Conservation (phyloP, 2,329 filamentous ascomycete species). For the Didymella pinodella region DNA sequence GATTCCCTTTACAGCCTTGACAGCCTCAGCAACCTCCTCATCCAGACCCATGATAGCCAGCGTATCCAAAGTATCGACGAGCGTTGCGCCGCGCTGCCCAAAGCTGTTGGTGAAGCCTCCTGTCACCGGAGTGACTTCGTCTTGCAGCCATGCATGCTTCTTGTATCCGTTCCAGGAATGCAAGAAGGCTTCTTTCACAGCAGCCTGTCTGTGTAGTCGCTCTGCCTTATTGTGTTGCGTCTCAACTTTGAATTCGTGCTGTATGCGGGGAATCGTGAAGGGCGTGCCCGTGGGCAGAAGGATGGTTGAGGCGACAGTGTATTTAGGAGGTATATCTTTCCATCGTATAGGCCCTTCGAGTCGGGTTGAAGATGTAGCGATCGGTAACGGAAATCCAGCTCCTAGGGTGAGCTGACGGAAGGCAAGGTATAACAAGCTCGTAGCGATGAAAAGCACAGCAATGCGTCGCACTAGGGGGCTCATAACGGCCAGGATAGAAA, state of each 20-base stretch:
- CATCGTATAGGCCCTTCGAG: conserved; percentile 45
- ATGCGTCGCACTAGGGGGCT: conserved; percentile 42
- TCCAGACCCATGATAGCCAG: conserved; percentile 68
- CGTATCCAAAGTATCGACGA: conserved; percentile 68
- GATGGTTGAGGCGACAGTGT: conserved; percentile 44
- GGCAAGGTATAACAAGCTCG: conserved; percentile 40
- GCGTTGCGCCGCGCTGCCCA: conserved; percentile 65
- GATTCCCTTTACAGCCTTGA: conserved; percentile 60
- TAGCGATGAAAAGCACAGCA: conserved; percentile 37
- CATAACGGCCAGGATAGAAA: conserved; percentile 28
- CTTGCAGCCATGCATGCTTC: conserved; percentile 60
- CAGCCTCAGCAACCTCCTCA: conserved; percentile 64
- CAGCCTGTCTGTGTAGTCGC: conserved; percentile 41
- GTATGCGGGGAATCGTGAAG: conserved; percentile 46
- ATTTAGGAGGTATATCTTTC: conserved; percentile 43
- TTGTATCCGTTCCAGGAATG: conserved; percentile 61
- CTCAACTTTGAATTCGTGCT: conserved; percentile 48
- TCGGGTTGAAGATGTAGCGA: conserved; percentile 34
- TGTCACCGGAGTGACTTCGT: conserved; percentile 61
- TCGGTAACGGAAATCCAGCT: conserved; percentile 31
- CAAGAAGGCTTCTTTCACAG: conserved; percentile 50
- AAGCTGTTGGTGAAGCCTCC: conserved; percentile 59
- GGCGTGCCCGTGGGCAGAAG: conserved; percentile 44
- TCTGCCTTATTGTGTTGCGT: conserved; percentile 44
- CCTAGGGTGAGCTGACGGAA: conserved; percentile 41